Conservation (phyloP, 495 filamentous ascomycete genomes). For the Aspergillus steynii region DNA sequence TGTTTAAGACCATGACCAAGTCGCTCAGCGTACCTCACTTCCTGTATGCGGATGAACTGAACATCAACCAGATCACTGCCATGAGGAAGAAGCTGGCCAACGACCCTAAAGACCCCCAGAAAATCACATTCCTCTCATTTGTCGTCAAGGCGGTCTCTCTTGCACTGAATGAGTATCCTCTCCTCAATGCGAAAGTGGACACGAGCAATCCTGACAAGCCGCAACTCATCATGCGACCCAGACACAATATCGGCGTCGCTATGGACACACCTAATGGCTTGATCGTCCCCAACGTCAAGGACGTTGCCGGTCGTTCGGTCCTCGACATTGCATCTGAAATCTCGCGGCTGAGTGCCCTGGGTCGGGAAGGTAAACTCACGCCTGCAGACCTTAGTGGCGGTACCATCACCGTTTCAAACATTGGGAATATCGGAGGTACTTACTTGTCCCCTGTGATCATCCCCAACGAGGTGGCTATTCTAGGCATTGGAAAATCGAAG, state of each 20-base stretch:
- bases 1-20: slow-evolving; percentile 98
- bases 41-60: slow-evolving; percentile 83
- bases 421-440: slow-evolving; percentile 93
- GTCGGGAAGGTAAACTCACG: slow-evolving; percentile 70
- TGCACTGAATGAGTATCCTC: slow-evolving; percentile 74
- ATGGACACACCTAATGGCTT: slow-evolving; percentile 92
- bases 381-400: slow-evolving; percentile 78
- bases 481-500: slow-evolving; percentile 82
- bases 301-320: slow-evolving; percentile 74
- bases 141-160: slow-evolving; percentile 92
- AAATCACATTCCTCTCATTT: slow-evolving; percentile 89
- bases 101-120: slow-evolving; percentile 49
- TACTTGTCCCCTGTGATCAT: slow-evolving; percentile 92
- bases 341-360: slow-evolving; percentile 67
- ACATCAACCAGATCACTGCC: slow-evolving; percentile 68
- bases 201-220: slow-evolving; percentile 57
- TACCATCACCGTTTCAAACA: slow-evolving; percentile 94
- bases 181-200: slow-evolving; percentile 85
- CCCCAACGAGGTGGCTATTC: slow-evolving; percentile 83
- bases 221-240: slow-evolving; percentile 68
- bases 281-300: slow-evolving; percentile 91
- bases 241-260: slow-evolving; percentile 94
- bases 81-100: slow-evolving; percentile 63
- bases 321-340: slow-evolving; percentile 76
- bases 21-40: slow-evolving; percentile 92